Evolutionary conservation across 2,329 filamentous ascomycete species (phyloP), one percentile per base, ranked within the genome.

Genomic region (Rosellinia necatrix): DNA sequence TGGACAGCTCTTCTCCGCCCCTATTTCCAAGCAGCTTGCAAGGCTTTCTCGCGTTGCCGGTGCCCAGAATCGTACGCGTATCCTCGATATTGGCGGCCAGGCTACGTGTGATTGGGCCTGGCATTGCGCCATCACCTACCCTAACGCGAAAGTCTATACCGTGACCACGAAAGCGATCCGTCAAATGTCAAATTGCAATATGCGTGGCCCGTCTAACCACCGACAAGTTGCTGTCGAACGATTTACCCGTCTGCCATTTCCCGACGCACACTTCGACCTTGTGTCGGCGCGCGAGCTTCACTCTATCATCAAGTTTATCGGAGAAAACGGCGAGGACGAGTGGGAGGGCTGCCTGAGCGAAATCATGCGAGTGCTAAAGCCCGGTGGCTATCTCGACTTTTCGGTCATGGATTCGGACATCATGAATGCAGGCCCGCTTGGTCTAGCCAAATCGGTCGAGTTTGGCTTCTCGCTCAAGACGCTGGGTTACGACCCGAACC

Each of bases 91-190:
- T 29, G 92, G 90, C 44, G 92, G 92, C 40, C 87, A 93, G 69
- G 81, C 88, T 0, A 85, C 89, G 12, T 93, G 91, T 70, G 92
- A 96, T 73, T 99, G 94, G 94, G 93, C 90, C 19, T 99, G 94
- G 94, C 87, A 94, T 70, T 89, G 91, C 55, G 92, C 94, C 1
- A 81, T 90, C 44, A 88, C 93, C 71, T 94, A 92, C 72, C 91
- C 90, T 15, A 88, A 91, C 70, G 83, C 90, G 53, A 92, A 91
- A 71, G 85, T 97, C 50, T 96, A 92, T 76, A 97, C 93, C 0
- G 91, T 93, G 51, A 89, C 89, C 32, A 91, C 88, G 61, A 89
- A 89, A 73, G 75, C 85, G 7, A 81, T 88, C 62, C 82, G 85
- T 32, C 88, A 91, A 70, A 76, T 86, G 25, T 86, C 86, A 66